These are phyloP conservation scores for Eruca vesicaria DNA, from an alignment of 441 rosid genomes.

Conservation along the genomic window DNA sequence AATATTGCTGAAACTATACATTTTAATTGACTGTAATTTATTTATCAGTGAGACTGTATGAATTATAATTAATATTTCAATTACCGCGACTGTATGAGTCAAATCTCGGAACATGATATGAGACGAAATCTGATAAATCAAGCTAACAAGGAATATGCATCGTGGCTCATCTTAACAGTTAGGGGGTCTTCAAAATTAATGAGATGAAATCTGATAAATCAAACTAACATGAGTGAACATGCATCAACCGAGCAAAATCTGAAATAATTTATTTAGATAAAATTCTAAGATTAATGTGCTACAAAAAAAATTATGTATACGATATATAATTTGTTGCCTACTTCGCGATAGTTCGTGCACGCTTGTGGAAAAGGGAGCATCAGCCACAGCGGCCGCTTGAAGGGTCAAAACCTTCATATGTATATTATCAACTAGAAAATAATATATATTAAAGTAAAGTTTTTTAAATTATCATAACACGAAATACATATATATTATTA, in stretches of 20 bases:
- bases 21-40: not conserved
- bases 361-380: not conserved
- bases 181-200: not conserved
- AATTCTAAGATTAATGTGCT: not conserved
- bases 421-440: not conserved
- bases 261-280: not conserved
- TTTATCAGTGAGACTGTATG: not conserved
- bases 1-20: not conserved
- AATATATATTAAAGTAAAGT: not conserved
- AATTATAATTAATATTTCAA: not conserved
- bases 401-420: slow-evolving; percentile 16
- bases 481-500: not conserved
- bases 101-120: not conserved
- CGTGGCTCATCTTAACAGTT: not conserved
- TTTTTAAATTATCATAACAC: not conserved
- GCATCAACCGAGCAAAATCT: not conserved
- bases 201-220: too few relatives aligned
- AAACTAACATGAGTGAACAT: too few relatives aligned
- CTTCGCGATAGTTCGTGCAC: slow-evolving; percentile 1
- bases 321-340: not conserved
- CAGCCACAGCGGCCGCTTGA: slow-evolving; percentile 8
- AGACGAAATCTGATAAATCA: not conserved
- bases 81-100: not conserved
- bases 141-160: not conserved
- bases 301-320: not conserved